Percentiles rank a stretch among this genome's conserved stretches.
phyloP scores from a whole-genome alignment of 495 filamentous ascomycete species.

The Ascodesmis nigricans region DNA sequence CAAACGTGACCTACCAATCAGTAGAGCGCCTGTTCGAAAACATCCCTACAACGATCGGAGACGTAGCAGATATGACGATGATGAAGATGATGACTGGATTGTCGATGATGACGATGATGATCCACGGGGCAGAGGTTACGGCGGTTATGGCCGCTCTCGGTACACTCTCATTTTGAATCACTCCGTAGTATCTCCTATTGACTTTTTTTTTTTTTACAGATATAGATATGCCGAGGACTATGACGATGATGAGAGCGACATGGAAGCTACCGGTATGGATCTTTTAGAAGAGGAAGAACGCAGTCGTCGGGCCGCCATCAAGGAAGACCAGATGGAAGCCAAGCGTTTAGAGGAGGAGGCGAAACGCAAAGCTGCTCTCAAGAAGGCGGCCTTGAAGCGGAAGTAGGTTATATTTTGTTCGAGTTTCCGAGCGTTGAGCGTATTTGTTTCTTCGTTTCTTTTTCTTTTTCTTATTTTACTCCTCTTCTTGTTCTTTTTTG shows the following conservation, averaged over 20 bases:
- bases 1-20: slow-evolving; percentile 10
- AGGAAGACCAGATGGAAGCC: slow-evolving; percentile 29
- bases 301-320: slow-evolving; percentile 27
- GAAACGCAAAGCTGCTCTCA: slow-evolving; percentile 14
- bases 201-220: too few species aligned
- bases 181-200: slow-evolving; percentile 3
- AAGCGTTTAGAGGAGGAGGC: slow-evolving; percentile 17
- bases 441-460: too few species aligned
- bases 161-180: slow-evolving; percentile 2
- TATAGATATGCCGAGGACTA: slow-evolving; percentile 24
- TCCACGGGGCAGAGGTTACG: slow-evolving; percentile 14
- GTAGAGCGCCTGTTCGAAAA: slow-evolving; percentile 20
- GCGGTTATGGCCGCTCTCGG: slow-evolving; percentile 11
- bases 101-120: slow-evolving; percentile 28
- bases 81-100: slow-evolving; percentile 36
- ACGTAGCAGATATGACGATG: slow-evolving; percentile 24
- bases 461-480: too few species aligned
- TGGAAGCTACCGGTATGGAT: slow-evolving; percentile 39
- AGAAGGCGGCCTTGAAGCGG: too few species aligned
- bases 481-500: too few species aligned
- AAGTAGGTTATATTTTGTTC: too few species aligned
- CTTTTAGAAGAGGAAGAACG: slow-evolving; percentile 36
- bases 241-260: slow-evolving; percentile 34
- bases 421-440: too few species aligned
- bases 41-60: too few species aligned